Evolutionary conservation across 176 grass and related monocot species (phyloP), one percentile per base, ranked within the genome.

Genomic region (Avena eriantha): DNA sequence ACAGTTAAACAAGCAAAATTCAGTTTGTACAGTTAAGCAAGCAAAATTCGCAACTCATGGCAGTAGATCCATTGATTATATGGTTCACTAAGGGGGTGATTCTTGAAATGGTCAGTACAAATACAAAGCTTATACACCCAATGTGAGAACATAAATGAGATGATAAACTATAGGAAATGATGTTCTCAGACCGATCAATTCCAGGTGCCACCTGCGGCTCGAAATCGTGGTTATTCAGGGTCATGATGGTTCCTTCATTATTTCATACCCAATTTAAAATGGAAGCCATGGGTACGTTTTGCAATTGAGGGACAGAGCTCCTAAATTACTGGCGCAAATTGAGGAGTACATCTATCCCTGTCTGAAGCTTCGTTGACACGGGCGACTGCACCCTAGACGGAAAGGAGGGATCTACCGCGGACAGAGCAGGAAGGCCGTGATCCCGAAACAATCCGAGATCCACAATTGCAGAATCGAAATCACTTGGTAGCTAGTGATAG

Each of bases 361-460:
- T 36, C 47, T 26, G 8, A 0, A 77, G 14, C 24, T 85, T 68
- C 10, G 46, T 29, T 85, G 21, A 54, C 65, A 55, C 7, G 39
- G 10, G 13, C 43, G 21, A 43, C 12, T 55, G n/a, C 33, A 8
- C 33, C 26, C 24, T 77, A 64, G 41, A 47, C 2, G 3, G 41
- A 10, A 65, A 13, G 21, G 39, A 14, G 46, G 46, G 80, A 82
- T 82, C 80, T 67, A 53, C 29, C 16, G 26, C 2, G 79, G 61
- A 19, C 39, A n/a, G 22, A 12, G 19, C 2, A 50, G 24, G 24
- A 15, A 56, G 11, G 16, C 26, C 26, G 26, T 54, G 60, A 29
- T 67, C 80, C 6, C 63, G 26, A 35, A 82, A 69, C 63, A 15
- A 69, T 35, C 10, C 63, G 10, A 82, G 60, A 51, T 50, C 58